Evolutionary conservation across 1,284 basidiomycete species (phyloP).

Genomic region (Chalciporus sp.): DNA sequence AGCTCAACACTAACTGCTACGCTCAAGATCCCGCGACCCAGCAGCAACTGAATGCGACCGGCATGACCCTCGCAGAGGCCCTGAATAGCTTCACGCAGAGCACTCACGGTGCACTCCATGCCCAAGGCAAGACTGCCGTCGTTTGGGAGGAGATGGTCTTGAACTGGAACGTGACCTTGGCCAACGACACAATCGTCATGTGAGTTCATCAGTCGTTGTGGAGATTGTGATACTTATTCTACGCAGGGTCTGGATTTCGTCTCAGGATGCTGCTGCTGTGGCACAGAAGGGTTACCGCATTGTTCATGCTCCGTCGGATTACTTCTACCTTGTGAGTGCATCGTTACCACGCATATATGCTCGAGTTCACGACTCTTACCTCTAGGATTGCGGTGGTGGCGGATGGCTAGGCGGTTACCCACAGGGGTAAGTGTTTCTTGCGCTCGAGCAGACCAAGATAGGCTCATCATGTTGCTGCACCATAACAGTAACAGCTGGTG

Average conservation of each 20-base stretch:
- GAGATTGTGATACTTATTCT: background rate
- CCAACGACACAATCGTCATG: constrained; percentile 73
- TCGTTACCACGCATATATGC: constrained; percentile 6
- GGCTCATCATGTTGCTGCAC: constrained; percentile 8
- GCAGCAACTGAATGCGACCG: constrained; percentile 42
- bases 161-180: constrained; percentile 60
- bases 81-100: constrained; percentile 53
- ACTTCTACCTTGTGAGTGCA: constrained; percentile 71
- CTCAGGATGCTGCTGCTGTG: constrained; percentile 58
- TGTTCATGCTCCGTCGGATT: constrained; percentile 71
- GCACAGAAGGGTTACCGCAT: constrained; percentile 61
- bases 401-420: constrained; percentile 72
- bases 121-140: constrained; percentile 59
- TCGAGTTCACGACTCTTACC: background rate
- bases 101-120: constrained; percentile 51
- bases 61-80: constrained; percentile 51
- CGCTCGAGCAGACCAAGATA: background rate
- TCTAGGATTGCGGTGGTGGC: constrained; percentile 78
- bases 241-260: constrained; percentile 71
- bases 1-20: constrained; percentile 65
- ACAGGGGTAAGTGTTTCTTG: constrained; percentile 35
- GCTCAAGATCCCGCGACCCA: constrained; percentile 50
- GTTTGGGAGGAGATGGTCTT: constrained; percentile 80
- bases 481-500: constrained; percentile 50
- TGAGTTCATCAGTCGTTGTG: constrained; percentile 3